Conservation (phyloP, 2,329 filamentous ascomycete genomes). For the Calonectria ilicicola region DNA sequence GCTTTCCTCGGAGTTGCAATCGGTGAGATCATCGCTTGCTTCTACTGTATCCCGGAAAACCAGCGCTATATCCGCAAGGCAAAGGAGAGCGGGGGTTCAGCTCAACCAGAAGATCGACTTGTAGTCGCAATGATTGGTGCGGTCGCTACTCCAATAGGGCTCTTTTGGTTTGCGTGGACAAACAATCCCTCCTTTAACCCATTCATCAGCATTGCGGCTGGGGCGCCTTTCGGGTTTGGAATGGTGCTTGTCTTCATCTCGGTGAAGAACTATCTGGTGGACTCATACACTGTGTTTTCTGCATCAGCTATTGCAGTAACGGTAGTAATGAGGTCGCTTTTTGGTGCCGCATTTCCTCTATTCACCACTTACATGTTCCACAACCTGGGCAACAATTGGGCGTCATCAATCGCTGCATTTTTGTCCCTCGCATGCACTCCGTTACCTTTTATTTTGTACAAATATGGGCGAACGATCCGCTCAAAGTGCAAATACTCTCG, state of each 20-base stretch:
- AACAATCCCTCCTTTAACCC: constrained; percentile 31
- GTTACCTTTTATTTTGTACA: constrained; percentile 36
- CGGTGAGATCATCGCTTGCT: constrained; percentile 27
- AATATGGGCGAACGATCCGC: constrained; percentile 33
- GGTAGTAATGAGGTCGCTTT: constrained; percentile 31
- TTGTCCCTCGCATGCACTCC: constrained; percentile 28
- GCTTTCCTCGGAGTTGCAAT: constrained; percentile 36
- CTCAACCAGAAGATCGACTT: constrained; percentile 33
- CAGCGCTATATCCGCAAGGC: constrained; percentile 26
- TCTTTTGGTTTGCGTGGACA: constrained; percentile 40
- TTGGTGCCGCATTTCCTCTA: constrained; percentile 34
- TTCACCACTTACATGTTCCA: constrained; percentile 36
- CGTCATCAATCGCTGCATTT: constrained; percentile 32
- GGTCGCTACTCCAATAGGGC: constrained; percentile 32
- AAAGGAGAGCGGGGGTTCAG: constrained; percentile 21
- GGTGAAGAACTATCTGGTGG: constrained; percentile 34
- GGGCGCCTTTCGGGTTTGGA: constrained; percentile 30
- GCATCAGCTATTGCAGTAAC: constrained; percentile 36
- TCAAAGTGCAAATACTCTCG: constrained; percentile 36
- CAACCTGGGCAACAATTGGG: constrained; percentile 32
- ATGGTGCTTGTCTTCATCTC: constrained; percentile 38
- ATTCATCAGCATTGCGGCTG: constrained; percentile 33
- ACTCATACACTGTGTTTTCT: constrained; percentile 34
- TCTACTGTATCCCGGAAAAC: constrained; percentile 31
- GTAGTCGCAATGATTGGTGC: constrained; percentile 35